Evolutionary conservation across 805 yeast genomes (phyloP).

Genomic region (Saturnispora zaruensis): DNA sequence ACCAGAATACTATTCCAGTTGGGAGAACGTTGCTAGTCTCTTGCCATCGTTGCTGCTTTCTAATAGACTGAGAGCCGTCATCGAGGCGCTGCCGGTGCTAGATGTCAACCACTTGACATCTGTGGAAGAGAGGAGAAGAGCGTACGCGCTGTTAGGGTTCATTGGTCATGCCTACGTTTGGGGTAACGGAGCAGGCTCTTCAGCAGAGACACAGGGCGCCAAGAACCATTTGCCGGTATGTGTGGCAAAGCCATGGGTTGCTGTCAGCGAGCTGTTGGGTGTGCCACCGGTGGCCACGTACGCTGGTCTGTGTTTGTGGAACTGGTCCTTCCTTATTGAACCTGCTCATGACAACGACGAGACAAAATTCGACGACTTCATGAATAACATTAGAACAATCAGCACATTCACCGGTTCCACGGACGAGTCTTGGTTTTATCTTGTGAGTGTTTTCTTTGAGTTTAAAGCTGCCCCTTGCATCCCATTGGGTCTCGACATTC

Average conservation of each 20-base stretch:
- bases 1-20: slow-evolving; percentile 54
- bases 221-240: slow-evolving; percentile 54
- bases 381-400: slow-evolving; percentile 67
- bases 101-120: slow-evolving; percentile 36
- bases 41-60: slow-evolving; percentile 71
- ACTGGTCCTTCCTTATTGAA: slow-evolving; percentile 51
- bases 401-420: slow-evolving; percentile 83
- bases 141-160: slow-evolving; percentile 71
- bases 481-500: slow-evolving; percentile 57
- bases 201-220: slow-evolving; percentile 40
- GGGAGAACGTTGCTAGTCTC: slow-evolving; percentile 64
- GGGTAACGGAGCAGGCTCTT: slow-evolving; percentile 34
- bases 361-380: slow-evolving; percentile 28
- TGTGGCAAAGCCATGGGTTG: slow-evolving; percentile 62
- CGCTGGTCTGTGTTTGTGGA: slow-evolving; percentile 85
- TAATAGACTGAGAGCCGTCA: slow-evolving; percentile 46
- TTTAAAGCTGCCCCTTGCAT: slow-evolving; percentile 69
- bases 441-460: slow-evolving; percentile 83
- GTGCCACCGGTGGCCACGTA: slow-evolving; percentile 85
- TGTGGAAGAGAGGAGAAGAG: slow-evolving; percentile 59
- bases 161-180: slow-evolving; percentile 85
- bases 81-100: slow-evolving; percentile 59
- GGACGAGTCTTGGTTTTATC: slow-evolving; percentile 91
- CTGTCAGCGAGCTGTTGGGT: slow-evolving; percentile 48
- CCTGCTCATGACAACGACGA: slow-evolving; percentile 28